Evolutionary conservation across 1,284 basidiomycete species (phyloP).

Genomic region (Rhodotorula glutinis): DNA sequence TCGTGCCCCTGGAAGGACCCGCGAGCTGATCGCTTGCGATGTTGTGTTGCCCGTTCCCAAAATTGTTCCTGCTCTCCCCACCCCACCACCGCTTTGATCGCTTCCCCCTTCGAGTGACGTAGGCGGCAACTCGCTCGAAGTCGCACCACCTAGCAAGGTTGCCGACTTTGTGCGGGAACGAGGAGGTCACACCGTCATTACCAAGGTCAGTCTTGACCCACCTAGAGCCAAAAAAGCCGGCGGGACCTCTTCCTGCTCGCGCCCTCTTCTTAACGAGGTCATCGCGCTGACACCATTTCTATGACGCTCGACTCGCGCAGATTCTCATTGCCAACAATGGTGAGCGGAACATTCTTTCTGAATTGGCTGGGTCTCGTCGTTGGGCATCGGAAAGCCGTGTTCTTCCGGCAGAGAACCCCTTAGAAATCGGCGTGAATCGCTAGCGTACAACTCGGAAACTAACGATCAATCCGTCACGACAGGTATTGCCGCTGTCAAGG

Average conservation of each 20-base stretch:
- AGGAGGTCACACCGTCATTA: slow-evolving; percentile 97
- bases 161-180: slow-evolving; percentile 86
- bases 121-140: slow-evolving; percentile 91
- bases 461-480: neutral
- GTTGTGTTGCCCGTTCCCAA: neutral
- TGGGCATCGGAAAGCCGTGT: too few species aligned
- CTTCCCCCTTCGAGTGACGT: neutral
- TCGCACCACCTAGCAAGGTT: slow-evolving; percentile 72
- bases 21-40: neutral
- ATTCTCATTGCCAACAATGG: slow-evolving; percentile 96
- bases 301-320: slow-evolving; percentile 51
- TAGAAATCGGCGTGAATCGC: too few species aligned
- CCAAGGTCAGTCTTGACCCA: slow-evolving; percentile 64
- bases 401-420: too few species aligned
- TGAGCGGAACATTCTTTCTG: neutral
- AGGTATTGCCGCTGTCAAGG: slow-evolving; percentile 98
- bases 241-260: too few species aligned
- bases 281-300: too few species aligned
- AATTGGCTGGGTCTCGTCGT: too few species aligned
- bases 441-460: neutral
- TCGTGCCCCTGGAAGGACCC: too few species aligned
- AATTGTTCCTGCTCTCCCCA: too few species aligned
- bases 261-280: too few species aligned
- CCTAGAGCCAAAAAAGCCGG: neutral
- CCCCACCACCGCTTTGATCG: neutral